Evolutionary conservation across 164 flowering plant species (phyloP), one percentile per base, ranked within the genome.

Genomic region (Vitis riparia): DNA sequence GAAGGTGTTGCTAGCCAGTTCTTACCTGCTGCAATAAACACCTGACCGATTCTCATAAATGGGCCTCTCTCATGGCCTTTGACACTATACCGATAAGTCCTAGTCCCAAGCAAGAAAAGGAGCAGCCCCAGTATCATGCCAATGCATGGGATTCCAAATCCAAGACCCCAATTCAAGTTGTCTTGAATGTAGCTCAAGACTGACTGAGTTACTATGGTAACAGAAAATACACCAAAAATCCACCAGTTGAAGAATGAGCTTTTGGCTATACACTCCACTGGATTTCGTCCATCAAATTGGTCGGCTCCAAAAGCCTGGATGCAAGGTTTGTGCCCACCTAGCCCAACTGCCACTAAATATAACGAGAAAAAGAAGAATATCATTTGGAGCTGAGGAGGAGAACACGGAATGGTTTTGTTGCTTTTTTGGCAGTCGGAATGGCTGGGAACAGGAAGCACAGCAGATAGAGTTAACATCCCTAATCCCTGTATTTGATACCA

Each of bases 161-260:
- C 92, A 47, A 86, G 81, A 50, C 68, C 80, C 93, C 91, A 89
- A 37, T 70, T 81, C 17, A 85, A 63, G 66, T 83, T 84, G 65
- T 88, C 92, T 72, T 85, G 89, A 51, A 86, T 76, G 76, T 85
- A 86, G 27, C 32, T 76, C 52, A 86, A 47, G 60, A 78, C 55
- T 51, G 50, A 62, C 3, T 81, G 48, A 15, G 87, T 19, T 8
- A 73, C 23, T 0, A 77, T 13, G 19, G 78, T 70, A 5, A 90
- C 87, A 0, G 47, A 59, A 56, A 75, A 81, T 16, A 80, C 13
- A 15, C 83, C 71, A 65, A 86, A 83, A 61, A 84, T 82, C 94
- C 92, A 88, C 91, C 88, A 84, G 55, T 88, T 86, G 75, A 88
- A 88, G 76, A 86, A 88, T 8, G 89, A 86, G 73, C 87, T 81